Conservation (phyloP, 2,329 filamentous ascomycete species). For the Trichoderma citrinoviride region DNA sequence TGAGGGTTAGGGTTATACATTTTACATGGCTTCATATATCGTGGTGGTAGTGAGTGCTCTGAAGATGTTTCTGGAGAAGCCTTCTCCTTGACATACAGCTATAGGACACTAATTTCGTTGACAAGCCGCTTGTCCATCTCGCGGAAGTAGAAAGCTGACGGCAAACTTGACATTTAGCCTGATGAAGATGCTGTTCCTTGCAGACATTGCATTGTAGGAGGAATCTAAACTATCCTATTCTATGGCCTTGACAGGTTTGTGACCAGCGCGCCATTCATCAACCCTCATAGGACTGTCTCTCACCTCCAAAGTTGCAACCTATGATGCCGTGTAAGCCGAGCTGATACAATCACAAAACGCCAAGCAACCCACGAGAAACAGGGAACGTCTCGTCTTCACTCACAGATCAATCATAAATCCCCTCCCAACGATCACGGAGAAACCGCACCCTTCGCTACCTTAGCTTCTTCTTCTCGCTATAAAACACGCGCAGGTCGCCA, state of each 20-base stretch:
- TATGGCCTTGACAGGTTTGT: neutral
- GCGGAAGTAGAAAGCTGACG: no score
- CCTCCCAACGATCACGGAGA: neutral
- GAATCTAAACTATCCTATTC: neutral
- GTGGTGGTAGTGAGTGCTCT: no score
- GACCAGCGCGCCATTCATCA: neutral
- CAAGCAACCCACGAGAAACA: no score
- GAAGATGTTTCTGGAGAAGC: no score
- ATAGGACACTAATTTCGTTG: no score
- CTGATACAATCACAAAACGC: neutral
- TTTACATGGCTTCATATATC: no score
- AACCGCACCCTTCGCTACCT: neutral
- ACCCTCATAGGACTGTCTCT: neutral
- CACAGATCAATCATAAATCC: neutral
- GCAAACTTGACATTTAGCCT: no score
- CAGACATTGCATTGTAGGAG: neutral
- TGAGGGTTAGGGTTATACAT: no score
- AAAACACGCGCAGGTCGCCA: neutral
- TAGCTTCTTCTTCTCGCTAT: neutral
- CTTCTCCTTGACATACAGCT: no score
- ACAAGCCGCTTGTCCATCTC: no score
- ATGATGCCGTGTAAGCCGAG: neutral
- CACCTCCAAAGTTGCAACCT: neutral
- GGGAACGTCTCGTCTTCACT: neutral
- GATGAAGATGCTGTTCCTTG: no score